Evolutionary conservation across 2,329 filamentous ascomycete genomes (phyloP), one percentile per base, ranked within the genome.

Genomic region (Pseudogymnoascus verrucosus): DNA sequence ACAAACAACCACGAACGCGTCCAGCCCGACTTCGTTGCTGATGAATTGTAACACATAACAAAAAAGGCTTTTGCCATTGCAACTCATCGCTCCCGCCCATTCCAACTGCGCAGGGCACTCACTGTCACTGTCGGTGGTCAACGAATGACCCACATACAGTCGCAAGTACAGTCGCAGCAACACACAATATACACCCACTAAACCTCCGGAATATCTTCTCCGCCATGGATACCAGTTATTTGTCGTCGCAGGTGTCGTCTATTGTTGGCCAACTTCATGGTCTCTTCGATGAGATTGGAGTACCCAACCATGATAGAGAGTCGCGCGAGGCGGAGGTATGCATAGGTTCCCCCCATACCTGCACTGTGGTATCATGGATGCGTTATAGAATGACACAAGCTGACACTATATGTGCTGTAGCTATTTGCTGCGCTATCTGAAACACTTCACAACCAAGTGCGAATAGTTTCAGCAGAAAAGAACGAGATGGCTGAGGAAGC

Each of bases 281-380:
- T 68, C 84, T 98, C 64, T 99, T 97, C 73, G 95, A 99, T 76
- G 93, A 99, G 74, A 99, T 99, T 72, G 95, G 95, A 65, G 90
- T 99, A n/a, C 86, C 93, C 28, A 86, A 80, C 72, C 92, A 96
- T 86, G 95, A 98, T 76, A 89, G 95, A 72, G 92, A 98, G 74
- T 83, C 85, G 60, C 84, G 95, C 71, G 93, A 98, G 75, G 85
- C 90, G 74, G 91, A 97, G 86, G 93, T 96, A 79, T 61, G 65
- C 65, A 62, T 39, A 44, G 44, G 62, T 42, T 14, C 12, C 34
- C 34, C 40, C 40, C 59, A 62, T 19, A 57, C 12, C 21, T 23
- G 21, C 31, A 36, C 19, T 61, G 36, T 47, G 37, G 64, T 61
- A 64, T 63, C 64, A 73, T 31, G 14, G 61, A 69, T 65, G 63